Conservation (phyloP, 352 stramenopile genomes). For the Pelagophyceae sp. region DNA sequence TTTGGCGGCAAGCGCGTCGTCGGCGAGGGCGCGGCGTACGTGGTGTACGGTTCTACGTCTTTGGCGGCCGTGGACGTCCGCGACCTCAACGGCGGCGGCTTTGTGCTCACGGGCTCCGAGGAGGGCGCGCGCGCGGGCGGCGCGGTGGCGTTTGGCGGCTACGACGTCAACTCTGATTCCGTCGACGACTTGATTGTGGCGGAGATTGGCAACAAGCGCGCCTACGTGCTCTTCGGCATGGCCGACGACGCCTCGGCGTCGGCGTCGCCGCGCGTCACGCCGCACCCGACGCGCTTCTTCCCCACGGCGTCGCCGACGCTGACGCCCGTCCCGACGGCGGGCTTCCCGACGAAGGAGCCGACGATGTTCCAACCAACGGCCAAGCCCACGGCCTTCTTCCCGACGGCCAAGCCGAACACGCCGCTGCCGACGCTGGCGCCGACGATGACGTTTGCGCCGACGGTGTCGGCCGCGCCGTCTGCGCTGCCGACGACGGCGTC, state of each 20-base stretch:
- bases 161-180: conserved; percentile 3
- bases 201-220: background rate
- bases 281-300: background rate
- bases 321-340: background rate
- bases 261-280: background rate
- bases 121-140: background rate
- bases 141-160: background rate
- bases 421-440: background rate
- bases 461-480: background rate
- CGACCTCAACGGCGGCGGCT: background rate
- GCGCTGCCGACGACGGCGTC: background rate
- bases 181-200: conserved; percentile 9
- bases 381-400: background rate
- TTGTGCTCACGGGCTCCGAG: background rate
- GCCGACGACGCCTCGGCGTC: background rate
- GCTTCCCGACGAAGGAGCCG: background rate
- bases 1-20: background rate
- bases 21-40: background rate
- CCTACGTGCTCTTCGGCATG: conserved; percentile 5
- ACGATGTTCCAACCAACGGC: background rate
- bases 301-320: background rate
- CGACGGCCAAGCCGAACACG: background rate
- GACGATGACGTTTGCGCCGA: background rate
- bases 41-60: background rate
- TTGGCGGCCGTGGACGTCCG: background rate